phyloP scores from a whole-genome alignment of 768 basidiomycete species.

The Hysterangium stoloniferum region DNA sequence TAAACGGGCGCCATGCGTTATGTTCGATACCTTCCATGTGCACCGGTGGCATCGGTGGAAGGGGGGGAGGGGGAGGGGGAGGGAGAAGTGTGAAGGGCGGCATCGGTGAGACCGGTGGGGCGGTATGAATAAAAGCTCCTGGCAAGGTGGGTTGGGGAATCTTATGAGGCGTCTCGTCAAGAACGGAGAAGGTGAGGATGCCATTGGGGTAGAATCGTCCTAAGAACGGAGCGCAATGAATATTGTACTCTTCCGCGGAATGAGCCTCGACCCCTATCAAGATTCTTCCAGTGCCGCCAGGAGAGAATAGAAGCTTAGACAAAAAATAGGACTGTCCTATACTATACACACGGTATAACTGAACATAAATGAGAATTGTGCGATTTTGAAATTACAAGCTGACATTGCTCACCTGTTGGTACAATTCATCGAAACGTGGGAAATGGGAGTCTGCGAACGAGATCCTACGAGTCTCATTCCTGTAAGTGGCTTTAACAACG shows the following conservation, averaged over 20 bases:
- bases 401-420: conserved; percentile 44
- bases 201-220: conserved; percentile 49
- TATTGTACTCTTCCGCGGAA: conserved; percentile 49
- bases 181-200: conserved; percentile 54
- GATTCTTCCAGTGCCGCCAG: conserved; percentile 48
- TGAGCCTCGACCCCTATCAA: conserved; percentile 56
- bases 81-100: conserved; percentile 18
- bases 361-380: conserved; percentile 20
- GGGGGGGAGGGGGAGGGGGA: conserved; percentile 12
- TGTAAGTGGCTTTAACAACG: conserved; percentile 73
- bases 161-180: conserved; percentile 33
- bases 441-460: conserved; percentile 48
- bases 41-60: conserved; percentile 17
- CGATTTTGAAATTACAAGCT: conserved; percentile 5
- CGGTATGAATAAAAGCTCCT: background rate
- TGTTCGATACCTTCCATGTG: conserved; percentile 14
- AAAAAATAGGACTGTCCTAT: conserved; percentile 52
- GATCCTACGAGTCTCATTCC: conserved; percentile 59
- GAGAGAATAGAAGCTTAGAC: conserved; percentile 63
- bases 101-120: background rate
- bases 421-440: conserved; percentile 55
- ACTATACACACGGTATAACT: conserved; percentile 70
- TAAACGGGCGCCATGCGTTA: no score
- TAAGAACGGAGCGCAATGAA: conserved; percentile 38
- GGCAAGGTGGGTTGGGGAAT: background rate